A percentile compares a stretch with the other conserved stretches of the same genome.
These are phyloP conservation scores for Penicillium sp. DNA, from an alignment of 2,329 filamentous ascomycete genomes.

Conservation along the genomic window DNA sequence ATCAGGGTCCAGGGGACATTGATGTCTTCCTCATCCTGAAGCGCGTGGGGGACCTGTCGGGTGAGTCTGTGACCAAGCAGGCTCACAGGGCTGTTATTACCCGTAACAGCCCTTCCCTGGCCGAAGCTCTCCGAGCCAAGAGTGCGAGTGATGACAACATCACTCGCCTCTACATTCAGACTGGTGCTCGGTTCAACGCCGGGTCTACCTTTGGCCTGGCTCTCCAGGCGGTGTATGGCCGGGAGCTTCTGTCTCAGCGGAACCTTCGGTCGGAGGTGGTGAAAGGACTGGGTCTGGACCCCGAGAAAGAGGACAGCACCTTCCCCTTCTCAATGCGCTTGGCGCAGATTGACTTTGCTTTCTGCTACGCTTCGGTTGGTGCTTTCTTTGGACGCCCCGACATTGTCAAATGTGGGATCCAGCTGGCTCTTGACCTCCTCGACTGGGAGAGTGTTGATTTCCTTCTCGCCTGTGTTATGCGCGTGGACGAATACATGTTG, in stretches of 20 bases:
- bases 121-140: neutral
- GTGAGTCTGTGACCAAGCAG: neutral
- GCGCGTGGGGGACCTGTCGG: neutral
- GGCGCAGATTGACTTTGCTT: conserved; percentile 26
- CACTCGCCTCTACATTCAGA: neutral
- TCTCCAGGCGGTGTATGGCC: conserved; percentile 1
- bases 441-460: conserved; percentile 30
- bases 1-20: too few species aligned
- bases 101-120: conserved; percentile 1
- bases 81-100: conserved; percentile 2
- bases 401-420: conserved; percentile 26
- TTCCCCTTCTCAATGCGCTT: conserved; percentile 14
- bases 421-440: conserved; percentile 21
- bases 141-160: neutral
- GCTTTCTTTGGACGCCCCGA: conserved; percentile 26
- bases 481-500: conserved; percentile 21
- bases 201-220: conserved; percentile 1
- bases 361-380: conserved; percentile 31
- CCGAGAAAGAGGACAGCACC: neutral
- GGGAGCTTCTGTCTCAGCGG: neutral
- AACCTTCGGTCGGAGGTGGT: neutral
- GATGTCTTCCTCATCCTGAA: neutral
- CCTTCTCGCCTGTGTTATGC: conserved; percentile 27
- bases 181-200: neutral
- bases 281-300: neutral